Percentiles rank a stretch among this genome's conserved stretches.
phyloP scores from a whole-genome alignment of 768 basidiomycete species.

The Psilocybe sp. region DNA sequence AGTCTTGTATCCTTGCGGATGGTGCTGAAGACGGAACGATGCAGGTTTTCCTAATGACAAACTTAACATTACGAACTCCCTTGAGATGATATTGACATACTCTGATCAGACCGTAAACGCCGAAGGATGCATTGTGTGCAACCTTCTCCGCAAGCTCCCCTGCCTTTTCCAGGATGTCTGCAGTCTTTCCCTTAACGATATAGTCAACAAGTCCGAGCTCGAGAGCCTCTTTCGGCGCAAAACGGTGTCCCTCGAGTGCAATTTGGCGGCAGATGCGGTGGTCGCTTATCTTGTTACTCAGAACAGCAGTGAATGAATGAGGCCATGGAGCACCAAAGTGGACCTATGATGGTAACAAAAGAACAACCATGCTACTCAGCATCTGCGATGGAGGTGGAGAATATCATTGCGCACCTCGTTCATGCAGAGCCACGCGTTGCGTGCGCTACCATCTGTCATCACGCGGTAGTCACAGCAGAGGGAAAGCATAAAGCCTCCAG shows the following conservation, averaged over 20 bases:
- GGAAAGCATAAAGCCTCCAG: constrained; percentile 77
- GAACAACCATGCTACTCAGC: background rate
- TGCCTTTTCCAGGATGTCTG: constrained; percentile 59
- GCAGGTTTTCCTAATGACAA: constrained; percentile 45
- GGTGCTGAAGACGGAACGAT: constrained; percentile 48
- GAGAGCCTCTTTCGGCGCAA: constrained; percentile 69
- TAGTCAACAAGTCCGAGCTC: constrained; percentile 68
- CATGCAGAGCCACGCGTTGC: constrained; percentile 87
- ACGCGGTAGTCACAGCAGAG: constrained; percentile 86
- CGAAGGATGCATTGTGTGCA: constrained; percentile 47
- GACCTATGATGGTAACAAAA: constrained; percentile 39
- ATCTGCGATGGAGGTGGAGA: background rate
- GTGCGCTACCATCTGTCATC: constrained; percentile 78
- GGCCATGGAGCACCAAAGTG: constrained; percentile 86
- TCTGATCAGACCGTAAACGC: constrained; percentile 77
- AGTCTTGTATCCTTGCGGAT: constrained; percentile 36
- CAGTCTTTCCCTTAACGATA: constrained; percentile 59
- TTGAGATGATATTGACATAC: constrained; percentile 26
- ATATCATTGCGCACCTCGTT: constrained; percentile 63
- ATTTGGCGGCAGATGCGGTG: constrained; percentile 64
- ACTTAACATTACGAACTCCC: constrained; percentile 2
- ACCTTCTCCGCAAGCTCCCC: constrained; percentile 57
- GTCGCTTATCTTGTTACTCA: constrained; percentile 63
- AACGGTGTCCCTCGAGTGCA: constrained; percentile 77
- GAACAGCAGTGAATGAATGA: constrained; percentile 60